Percentiles rank a stretch among this genome's conserved stretches.
Evolutionary conservation across 331 rosid genomes (phyloP).

Genomic region (Quercus lobata): DNA sequence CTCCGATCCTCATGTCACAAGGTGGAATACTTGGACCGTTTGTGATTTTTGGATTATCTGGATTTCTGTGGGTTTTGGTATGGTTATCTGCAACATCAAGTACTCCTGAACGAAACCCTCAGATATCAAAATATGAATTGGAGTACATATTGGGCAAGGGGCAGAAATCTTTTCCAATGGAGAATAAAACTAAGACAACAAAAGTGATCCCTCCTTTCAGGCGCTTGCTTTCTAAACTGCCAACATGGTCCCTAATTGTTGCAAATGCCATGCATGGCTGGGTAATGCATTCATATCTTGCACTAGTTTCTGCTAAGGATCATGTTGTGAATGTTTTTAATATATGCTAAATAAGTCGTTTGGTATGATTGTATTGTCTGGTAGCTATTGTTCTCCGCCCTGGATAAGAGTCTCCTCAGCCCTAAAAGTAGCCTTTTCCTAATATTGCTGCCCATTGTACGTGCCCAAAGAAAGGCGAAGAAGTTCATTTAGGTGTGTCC

Average conservation of each 20-base stretch:
- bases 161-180: conserved; percentile 40
- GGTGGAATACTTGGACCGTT: conserved; percentile 92
- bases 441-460: not conserved
- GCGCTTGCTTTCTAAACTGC: conserved; percentile 80
- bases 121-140: conserved; percentile 84
- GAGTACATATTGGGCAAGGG: conserved; percentile 57
- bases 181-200: conserved; percentile 43
- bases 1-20: conserved; percentile 92
- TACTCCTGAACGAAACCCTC: conserved; percentile 75
- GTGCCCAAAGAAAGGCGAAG: not conserved
- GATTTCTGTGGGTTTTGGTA: conserved; percentile 95
- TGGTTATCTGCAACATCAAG: conserved; percentile 96
- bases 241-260: conserved; percentile 87
- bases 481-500: not conserved
- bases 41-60: conserved; percentile 89
- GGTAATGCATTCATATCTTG: conserved; percentile 51
- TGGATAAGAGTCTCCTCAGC: conserved; percentile 5
- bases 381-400: conserved; percentile 9
- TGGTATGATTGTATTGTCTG: conserved; percentile 7
- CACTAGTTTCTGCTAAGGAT: conserved; percentile 23
- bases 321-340: not conserved
- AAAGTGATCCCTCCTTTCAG: conserved; percentile 77
- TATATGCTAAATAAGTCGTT: conserved; percentile 12
- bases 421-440: conserved; percentile 10
- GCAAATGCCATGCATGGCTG: conserved; percentile 98